Percentiles rank a stretch among this genome's conserved stretches.
Conservation (phyloP, 805 yeast species). For the Nakazawaea holstii region DNA sequence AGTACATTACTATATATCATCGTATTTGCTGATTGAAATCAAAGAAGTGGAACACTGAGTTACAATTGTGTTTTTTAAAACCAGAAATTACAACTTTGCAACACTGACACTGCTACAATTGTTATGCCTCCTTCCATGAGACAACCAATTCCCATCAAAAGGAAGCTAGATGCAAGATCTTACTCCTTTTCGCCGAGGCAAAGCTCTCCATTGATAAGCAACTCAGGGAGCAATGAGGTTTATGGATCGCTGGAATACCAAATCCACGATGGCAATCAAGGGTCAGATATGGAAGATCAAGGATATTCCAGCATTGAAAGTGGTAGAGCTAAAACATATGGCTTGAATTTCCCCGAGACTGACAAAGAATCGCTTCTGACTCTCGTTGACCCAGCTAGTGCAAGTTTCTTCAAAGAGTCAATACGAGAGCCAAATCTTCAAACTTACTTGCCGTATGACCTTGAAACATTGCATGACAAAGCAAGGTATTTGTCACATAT, state of each 20-base stretch:
- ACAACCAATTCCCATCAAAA: conserved; percentile 7
- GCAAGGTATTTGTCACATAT: conserved; percentile 74
- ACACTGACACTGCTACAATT: no score
- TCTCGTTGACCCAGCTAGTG: conserved; percentile 18
- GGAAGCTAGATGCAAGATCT: not conserved
- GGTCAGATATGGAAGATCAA: not conserved
- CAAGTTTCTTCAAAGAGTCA: conserved; percentile 19
- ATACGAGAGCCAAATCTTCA: conserved; percentile 19
- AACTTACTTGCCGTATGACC: conserved; percentile 57
- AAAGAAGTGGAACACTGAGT: no score
- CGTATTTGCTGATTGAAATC: no score
- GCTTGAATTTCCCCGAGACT: conserved; percentile 57
- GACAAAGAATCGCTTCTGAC: conserved; percentile 24
- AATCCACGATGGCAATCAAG: not conserved
- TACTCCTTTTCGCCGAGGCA: conserved; percentile 1
- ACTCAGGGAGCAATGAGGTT: not conserved
- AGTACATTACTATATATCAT: no score
- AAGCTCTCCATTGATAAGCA: conserved; percentile 1
- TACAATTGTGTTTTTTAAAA: no score
- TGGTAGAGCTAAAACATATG: conserved; percentile 23
- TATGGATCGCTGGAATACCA: not conserved
- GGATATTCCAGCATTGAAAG: conserved; percentile 13
- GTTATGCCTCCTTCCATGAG: not conserved
- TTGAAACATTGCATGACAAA: conserved; percentile 64
- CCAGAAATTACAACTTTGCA: no score